Evolutionary conservation across 2,329 filamentous ascomycete species (phyloP), one percentile per base, ranked within the genome.

Genomic region (Colletotrichum sp.): DNA sequence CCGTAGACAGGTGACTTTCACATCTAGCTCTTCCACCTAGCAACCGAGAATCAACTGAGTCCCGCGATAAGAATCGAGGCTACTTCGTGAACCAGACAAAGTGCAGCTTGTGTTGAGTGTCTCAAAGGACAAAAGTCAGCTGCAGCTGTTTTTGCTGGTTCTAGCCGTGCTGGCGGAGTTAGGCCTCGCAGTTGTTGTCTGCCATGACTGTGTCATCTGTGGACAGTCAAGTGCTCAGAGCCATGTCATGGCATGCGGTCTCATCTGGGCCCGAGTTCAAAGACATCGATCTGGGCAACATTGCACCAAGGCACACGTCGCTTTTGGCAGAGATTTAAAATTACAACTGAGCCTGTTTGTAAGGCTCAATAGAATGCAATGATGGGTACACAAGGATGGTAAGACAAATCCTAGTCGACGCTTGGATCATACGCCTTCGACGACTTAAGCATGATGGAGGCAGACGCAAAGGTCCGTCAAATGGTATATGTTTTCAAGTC

Each of bases 401-500:
- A 43, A 5, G 0, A 10, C 18, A 18, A 34, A n/a, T 6, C 18
- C 5, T 43, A 8, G 10, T n/a, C 18, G 16, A 43, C 9, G 18
- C 9, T 5, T 43, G 2, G 8, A 6, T 43, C 8, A 9, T 6
- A 9, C 8, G 16, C 16, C 8, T 43, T 18, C 5, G 16, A 43
- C 4, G 16, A 18, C 18, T 43, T 9, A 18, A 9, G 36, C 2
- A 18, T 9, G 36, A 7, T 5, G 18, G 16, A 18, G 36, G 16
- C 36, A 43, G 36, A 43, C 8, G 5, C 8, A 18, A 16, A 43
- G 16, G 16, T 43, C 8, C 16, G 5, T 43, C 2, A 18, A 18
- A 18, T 2, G 16, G 18, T 9, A 3, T 0, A 10, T 6, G 39
- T 9, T 9, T n/a, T 10, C 5, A n/a, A 9, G 39, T 43, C 8